These are phyloP conservation scores for Hypoxylon intermedium DNA, from an alignment of 495 filamentous ascomycete genomes.

Conservation along the genomic window DNA sequence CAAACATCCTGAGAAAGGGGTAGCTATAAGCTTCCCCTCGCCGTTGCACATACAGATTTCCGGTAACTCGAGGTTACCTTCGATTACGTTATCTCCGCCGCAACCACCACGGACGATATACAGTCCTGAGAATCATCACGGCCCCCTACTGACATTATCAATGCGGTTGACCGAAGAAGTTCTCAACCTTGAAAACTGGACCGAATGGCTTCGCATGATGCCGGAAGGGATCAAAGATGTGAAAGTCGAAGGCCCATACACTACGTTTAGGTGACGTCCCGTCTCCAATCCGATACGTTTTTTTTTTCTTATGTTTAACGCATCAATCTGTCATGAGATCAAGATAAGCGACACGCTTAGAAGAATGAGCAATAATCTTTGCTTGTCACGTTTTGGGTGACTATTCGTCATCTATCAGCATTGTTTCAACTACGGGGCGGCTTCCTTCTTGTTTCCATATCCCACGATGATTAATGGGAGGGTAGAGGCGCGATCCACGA, in stretches of 20 bases:
- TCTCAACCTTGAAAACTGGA: slow-evolving; percentile 52
- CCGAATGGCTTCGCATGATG: slow-evolving; percentile 59
- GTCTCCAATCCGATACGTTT: slow-evolving; percentile 32
- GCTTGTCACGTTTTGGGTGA: slow-evolving; percentile 30
- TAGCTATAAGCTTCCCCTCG: slow-evolving; percentile 50
- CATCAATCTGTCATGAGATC: slow-evolving; percentile 33
- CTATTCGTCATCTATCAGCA: slow-evolving; percentile 19
- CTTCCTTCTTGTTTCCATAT: slow-evolving; percentile 19
- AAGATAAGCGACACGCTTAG: slow-evolving; percentile 36
- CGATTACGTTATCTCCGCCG: slow-evolving; percentile 49
- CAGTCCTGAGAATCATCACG: slow-evolving; percentile 42
- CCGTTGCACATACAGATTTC: slow-evolving; percentile 57
- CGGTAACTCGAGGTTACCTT: slow-evolving; percentile 52
- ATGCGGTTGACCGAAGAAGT: slow-evolving; percentile 52
- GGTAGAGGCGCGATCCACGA: slow-evolving; percentile 26
- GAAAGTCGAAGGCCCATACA: slow-evolving; percentile 55
- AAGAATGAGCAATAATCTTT: slow-evolving; percentile 25
- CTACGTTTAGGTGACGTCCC: slow-evolving; percentile 53
- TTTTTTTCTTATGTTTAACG: slow-evolving; percentile 20
- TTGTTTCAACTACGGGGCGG: slow-evolving; percentile 22
- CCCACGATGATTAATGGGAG: slow-evolving; percentile 17
- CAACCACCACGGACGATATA: slow-evolving; percentile 48
- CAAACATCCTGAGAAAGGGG: slow-evolving; percentile 48
- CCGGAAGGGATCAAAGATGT: slow-evolving; percentile 57
- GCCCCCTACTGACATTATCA: slow-evolving; percentile 50